Evolutionary conservation across 768 basidiomycete genomes (phyloP).

Genomic region (Gloeopeniophorella convolvens): DNA sequence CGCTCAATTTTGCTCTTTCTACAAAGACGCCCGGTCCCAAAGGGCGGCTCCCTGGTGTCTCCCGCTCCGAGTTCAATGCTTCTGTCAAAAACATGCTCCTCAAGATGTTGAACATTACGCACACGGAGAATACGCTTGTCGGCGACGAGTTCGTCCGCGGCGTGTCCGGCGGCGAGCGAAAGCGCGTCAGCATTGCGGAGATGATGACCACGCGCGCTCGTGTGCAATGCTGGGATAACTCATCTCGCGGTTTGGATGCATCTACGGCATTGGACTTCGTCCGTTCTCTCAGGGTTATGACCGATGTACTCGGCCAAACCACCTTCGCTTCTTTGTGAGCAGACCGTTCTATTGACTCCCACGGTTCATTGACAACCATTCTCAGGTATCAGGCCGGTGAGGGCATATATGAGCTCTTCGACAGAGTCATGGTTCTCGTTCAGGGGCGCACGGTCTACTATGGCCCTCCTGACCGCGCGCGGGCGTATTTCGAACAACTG

Average conservation of each 20-base stretch:
- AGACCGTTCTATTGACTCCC: background rate
- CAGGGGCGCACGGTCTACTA: constrained; percentile 79
- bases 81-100: constrained; percentile 59
- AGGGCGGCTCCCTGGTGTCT: constrained; percentile 61
- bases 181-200: constrained; percentile 80
- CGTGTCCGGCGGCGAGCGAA: constrained; percentile 79
- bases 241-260: constrained; percentile 76
- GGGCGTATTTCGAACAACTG: constrained; percentile 68
- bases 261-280: constrained; percentile 87
- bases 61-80: constrained; percentile 51
- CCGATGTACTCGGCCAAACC: constrained; percentile 73
- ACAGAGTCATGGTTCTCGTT: constrained; percentile 83
- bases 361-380: constrained; percentile 27
- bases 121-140: constrained; percentile 74
- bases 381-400: constrained; percentile 62
- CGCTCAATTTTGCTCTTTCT: constrained; percentile 64
- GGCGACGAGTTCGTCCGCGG: constrained; percentile 86
- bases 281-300: constrained; percentile 74
- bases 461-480: constrained; percentile 68
- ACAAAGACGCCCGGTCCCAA: constrained; percentile 74
- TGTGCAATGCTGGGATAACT: constrained; percentile 82
- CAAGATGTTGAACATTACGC: constrained; percentile 77
- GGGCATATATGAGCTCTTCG: constrained; percentile 71
- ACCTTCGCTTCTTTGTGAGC: constrained; percentile 73
- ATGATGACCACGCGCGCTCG: constrained; percentile 83